phyloP scores from a whole-genome alignment of 305 asterid species.

The Plantago coronopus region DNA sequence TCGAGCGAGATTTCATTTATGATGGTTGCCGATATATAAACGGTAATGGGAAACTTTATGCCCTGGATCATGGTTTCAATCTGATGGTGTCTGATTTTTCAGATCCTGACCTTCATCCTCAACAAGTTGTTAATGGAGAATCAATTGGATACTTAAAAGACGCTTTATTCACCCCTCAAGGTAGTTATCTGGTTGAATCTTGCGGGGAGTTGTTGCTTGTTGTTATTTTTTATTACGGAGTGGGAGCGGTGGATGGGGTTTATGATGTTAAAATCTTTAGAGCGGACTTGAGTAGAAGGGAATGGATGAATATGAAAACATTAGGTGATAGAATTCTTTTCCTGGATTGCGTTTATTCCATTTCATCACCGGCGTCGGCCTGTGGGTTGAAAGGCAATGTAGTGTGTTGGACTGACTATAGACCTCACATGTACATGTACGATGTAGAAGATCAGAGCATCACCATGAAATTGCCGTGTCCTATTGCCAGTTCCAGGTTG shows the following conservation, averaged over 20 bases:
- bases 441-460: conserved; percentile 2
- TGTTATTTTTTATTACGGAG: background rate
- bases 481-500: background rate
- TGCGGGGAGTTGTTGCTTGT: background rate
- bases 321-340: conserved; percentile 5
- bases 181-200: conserved; percentile 11
- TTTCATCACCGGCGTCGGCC: conserved; percentile 11
- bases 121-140: background rate
- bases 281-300: conserved; percentile 8
- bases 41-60: conserved; percentile 1
- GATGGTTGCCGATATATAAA: background rate
- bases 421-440: background rate
- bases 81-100: background rate
- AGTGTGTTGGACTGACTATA: background rate
- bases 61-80: background rate
- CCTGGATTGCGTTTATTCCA: background rate
- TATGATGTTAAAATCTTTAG: background rate
- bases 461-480: background rate
- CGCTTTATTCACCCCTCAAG: no score
- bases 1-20: background rate
- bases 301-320: conserved; percentile 1
- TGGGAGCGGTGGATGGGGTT: no score
- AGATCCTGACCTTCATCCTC: background rate
- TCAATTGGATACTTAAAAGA: background rate
- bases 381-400: conserved; percentile 6